Conservation (phyloP, 768 basidiomycete genomes). For the Termitomyces sp. region DNA sequence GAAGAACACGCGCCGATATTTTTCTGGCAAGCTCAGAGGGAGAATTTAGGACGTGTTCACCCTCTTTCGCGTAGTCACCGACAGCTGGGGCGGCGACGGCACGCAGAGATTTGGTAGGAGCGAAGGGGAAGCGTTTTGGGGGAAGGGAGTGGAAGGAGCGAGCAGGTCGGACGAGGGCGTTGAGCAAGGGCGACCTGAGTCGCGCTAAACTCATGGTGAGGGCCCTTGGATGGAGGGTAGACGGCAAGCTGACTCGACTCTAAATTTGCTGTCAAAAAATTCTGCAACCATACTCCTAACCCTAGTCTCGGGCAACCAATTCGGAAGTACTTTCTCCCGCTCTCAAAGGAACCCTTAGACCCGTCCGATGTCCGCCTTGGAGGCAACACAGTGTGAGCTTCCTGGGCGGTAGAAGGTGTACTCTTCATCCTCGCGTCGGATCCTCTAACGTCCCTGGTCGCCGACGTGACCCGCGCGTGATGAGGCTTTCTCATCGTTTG, state of each 20-base stretch:
- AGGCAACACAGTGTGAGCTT: background rate
- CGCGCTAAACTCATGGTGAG: slow-evolving; percentile 40
- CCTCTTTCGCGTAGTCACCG: slow-evolving; percentile 63
- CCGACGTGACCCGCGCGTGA: background rate
- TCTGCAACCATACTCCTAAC: slow-evolving; percentile 12
- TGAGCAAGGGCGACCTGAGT: slow-evolving; percentile 38
- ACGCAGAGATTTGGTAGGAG: slow-evolving; percentile 51
- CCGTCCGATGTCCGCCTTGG: background rate
- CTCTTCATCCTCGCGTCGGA: background rate
- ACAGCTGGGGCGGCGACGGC: slow-evolving; percentile 78
- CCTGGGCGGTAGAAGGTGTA: background rate
- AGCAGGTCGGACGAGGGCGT: slow-evolving; percentile 30
- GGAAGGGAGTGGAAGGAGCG: slow-evolving; percentile 55
- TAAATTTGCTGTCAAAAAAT: slow-evolving; percentile 13
- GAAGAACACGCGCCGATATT: slow-evolving; percentile 92
- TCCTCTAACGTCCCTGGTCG: background rate
- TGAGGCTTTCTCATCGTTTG: background rate
- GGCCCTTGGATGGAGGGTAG: slow-evolving; percentile 16
- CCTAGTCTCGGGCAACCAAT: slow-evolving; percentile 10
- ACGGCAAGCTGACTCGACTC: slow-evolving; percentile 18
- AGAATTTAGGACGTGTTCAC: slow-evolving; percentile 83
- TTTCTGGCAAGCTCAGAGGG: slow-evolving; percentile 93
- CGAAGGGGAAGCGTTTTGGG: slow-evolving; percentile 33
- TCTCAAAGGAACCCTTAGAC: background rate
- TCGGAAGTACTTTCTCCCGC: slow-evolving; percentile 7